Evolutionary conservation across 2,329 filamentous ascomycete species (phyloP).

Genomic region (Penicillium sp.): DNA sequence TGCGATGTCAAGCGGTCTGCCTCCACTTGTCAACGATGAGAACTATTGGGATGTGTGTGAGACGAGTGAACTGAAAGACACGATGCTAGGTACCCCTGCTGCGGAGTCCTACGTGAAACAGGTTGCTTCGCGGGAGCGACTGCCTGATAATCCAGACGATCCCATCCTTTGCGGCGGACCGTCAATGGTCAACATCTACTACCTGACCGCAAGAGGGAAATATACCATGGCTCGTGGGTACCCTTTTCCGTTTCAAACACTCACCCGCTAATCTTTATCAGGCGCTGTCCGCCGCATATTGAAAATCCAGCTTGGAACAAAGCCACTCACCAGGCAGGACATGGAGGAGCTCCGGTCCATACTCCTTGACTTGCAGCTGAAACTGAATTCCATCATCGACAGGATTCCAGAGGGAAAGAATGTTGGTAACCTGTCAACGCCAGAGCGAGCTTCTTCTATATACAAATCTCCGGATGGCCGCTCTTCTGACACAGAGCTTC

Average conservation of each 20-base stretch:
- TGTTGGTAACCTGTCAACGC: constrained; percentile 17
- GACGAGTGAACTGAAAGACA: constrained; percentile 49
- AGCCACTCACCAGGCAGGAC: constrained; percentile 42
- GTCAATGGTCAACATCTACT: constrained; percentile 44
- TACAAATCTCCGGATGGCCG: constrained; percentile 28
- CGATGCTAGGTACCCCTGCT: constrained; percentile 38
- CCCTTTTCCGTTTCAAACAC: neutral
- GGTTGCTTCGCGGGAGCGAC: constrained; percentile 31
- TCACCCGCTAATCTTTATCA: constrained; percentile 15
- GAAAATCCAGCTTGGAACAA: constrained; percentile 46
- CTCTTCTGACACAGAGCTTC: constrained; percentile 30
- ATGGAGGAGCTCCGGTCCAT: constrained; percentile 45
- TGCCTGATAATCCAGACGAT: constrained; percentile 43
- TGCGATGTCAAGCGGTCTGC: constrained; percentile 50
- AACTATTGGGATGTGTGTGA: constrained; percentile 49
- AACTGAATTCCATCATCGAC: constrained; percentile 43
- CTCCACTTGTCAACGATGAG: constrained; percentile 47
- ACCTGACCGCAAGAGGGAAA: constrained; percentile 44
- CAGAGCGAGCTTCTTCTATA: constrained; percentile 25
- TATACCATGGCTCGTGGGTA: constrained; percentile 46
- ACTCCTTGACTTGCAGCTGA: constrained; percentile 40
- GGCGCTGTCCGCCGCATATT: constrained; percentile 44
- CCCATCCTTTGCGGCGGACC: constrained; percentile 40
- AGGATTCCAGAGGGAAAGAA: constrained; percentile 39
- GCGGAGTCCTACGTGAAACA: constrained; percentile 38